These are phyloP conservation scores for Choricystis sp. DNA, from an alignment of 139 green algal genomes.

Conservation along the genomic window DNA sequence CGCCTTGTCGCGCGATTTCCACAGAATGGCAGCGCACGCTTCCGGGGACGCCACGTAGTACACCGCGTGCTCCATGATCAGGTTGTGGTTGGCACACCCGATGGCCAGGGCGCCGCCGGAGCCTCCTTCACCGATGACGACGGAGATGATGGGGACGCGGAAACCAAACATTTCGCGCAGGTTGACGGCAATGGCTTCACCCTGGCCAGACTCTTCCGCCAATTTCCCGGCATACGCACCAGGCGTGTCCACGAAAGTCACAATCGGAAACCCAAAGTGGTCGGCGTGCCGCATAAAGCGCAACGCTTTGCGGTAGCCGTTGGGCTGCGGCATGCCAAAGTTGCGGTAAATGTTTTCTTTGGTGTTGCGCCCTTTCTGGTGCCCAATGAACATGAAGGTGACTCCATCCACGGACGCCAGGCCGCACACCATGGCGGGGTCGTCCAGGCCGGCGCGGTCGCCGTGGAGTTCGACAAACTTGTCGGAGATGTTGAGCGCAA, in stretches of 20 bases:
- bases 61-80: slow-evolving; percentile 88
- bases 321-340: slow-evolving; percentile 90
- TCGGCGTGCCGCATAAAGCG: slow-evolving; percentile 93
- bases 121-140: slow-evolving; percentile 91
- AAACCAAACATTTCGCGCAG: slow-evolving; percentile 95
- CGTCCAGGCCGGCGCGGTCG: slow-evolving; percentile 69
- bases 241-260: slow-evolving; percentile 95
- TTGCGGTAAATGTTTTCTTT: slow-evolving; percentile 94
- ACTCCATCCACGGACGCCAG: slow-evolving; percentile 79
- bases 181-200: slow-evolving; percentile 92
- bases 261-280: slow-evolving; percentile 89
- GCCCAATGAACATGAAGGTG: slow-evolving; percentile 94
- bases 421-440: slow-evolving; percentile 88
- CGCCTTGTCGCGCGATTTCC: slow-evolving; percentile 75
- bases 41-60: slow-evolving; percentile 94
- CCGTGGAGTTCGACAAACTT: slow-evolving; percentile 95
- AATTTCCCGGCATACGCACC: slow-evolving; percentile 80
- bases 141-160: slow-evolving; percentile 75
- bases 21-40: slow-evolving; percentile 89
- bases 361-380: slow-evolving; percentile 95
- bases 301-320: slow-evolving; percentile 92
- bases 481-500: slow-evolving; percentile 92
- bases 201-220: slow-evolving; percentile 89
- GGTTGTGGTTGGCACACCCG: slow-evolving; percentile 22
- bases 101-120: slow-evolving; percentile 87